A percentile compares a stretch with the other conserved stretches of the same genome.
Conservation (phyloP, 495 filamentous ascomycete species). For the Podospora fimiseda region DNA sequence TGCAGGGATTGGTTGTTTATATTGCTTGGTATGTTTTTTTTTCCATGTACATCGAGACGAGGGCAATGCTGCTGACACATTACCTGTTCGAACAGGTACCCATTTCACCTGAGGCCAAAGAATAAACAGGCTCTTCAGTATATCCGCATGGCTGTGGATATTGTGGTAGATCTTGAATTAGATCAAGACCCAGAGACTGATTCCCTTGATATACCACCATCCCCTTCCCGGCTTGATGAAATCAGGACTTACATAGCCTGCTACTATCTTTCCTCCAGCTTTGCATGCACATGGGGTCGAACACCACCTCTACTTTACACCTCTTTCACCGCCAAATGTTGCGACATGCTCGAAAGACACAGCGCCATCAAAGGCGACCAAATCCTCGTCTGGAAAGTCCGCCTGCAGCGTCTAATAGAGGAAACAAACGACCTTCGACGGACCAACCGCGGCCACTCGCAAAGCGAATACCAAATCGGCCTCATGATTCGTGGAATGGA, state of each 20-base stretch:
- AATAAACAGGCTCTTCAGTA: slow-evolving; percentile 39
- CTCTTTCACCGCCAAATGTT: slow-evolving; percentile 28
- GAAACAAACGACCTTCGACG: slow-evolving; percentile 30
- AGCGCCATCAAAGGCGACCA: slow-evolving; percentile 28
- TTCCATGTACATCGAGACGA: no score
- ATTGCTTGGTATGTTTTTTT: slow-evolving; percentile 37
- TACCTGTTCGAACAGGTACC: slow-evolving; percentile 31
- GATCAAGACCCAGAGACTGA: slow-evolving; percentile 27
- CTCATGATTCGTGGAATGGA: slow-evolving; percentile 39
- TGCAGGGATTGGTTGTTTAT: slow-evolving; percentile 41
- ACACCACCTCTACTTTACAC: slow-evolving; percentile 23
- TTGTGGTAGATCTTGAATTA: slow-evolving; percentile 38
- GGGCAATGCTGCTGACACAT: no score
- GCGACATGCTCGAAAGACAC: slow-evolving; percentile 27
- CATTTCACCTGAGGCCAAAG: slow-evolving; percentile 43
- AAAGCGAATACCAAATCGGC: slow-evolving; percentile 32
- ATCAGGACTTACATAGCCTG: slow-evolving; percentile 36
- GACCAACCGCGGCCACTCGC: slow-evolving; percentile 12
- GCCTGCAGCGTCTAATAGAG: slow-evolving; percentile 32
- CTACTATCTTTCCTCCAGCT: slow-evolving; percentile 35
- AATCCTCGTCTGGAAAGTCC: slow-evolving; percentile 37
- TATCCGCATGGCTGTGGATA: slow-evolving; percentile 41
- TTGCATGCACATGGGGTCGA: slow-evolving; percentile 29
- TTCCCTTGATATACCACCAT: not conserved
- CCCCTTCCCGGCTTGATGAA: slow-evolving; percentile 23